Evolutionary conservation across 176 grass and related monocot species (phyloP), one percentile per base, ranked within the genome.

Genomic region (Bromus sterilis): DNA sequence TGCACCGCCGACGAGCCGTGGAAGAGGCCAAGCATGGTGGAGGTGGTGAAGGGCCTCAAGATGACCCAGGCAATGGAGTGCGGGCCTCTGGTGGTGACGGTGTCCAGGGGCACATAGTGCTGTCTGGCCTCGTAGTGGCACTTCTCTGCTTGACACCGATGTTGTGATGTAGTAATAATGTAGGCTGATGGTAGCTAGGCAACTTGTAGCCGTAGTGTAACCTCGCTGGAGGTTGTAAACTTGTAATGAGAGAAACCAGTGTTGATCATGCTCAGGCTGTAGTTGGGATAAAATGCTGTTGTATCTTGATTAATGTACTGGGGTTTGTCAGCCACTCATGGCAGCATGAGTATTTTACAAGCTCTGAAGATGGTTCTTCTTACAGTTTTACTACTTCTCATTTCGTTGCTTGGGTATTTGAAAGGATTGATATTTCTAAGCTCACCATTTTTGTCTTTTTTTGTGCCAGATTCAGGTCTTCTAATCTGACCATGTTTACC

Each of bases 11-110:
- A 99, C 0, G 93, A 99, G 72, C 93, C 91, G 20, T 95, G 91
- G 91, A 95, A 83, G 77, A 87, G 96, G 61, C 96, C 96, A 4
- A 91, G 75, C 77, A 99, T 99, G 96, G 61, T 93, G 21, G 96
- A 99, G 33, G 96, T 99, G 43, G 87, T 99, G 46, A 99, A 91
- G 86, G 56, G 62, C 49, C 89, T 99, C 61, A 89, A 86, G 79
- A 88, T 74, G 87, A 79, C 80, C 14, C 80, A 88, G 63, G 33
- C 83, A 42, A 89, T 93, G 82, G 90, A 95, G 24, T 70, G 73
- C n/a, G 79, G 82, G 9, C 86, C 73, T 74, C 65, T 88, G 76
- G 91, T 91, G 35, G 83, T 84, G 56, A 83, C 78, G 4, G 71
- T 86, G 35, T 48, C 73, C 39, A 71, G 56, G 78, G 83, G 63